Evolutionary conservation across 371 early-diverging fungal genomes (phyloP).

Genomic region (Mucor plumbeus): DNA sequence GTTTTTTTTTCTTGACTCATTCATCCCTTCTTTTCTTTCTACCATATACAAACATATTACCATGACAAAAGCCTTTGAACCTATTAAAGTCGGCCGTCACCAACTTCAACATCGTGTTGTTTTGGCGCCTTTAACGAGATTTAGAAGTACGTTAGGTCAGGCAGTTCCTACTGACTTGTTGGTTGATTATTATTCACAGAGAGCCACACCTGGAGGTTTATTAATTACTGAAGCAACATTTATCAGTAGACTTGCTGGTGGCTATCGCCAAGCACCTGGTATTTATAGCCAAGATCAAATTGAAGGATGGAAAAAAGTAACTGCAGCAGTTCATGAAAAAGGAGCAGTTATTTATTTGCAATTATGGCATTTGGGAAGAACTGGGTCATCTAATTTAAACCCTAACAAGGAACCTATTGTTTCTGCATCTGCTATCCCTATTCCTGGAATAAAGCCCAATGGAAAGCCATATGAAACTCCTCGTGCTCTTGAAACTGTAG

Average conservation of each 20-base stretch:
- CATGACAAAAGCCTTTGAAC: constrained; percentile 24
- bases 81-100: constrained; percentile 37
- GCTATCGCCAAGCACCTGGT: constrained; percentile 45
- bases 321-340: constrained; percentile 61
- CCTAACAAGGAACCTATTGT: constrained; percentile 16
- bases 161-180: constrained; percentile 50
- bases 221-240: constrained; percentile 63
- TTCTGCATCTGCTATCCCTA: constrained; percentile 23
- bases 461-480: constrained; percentile 17
- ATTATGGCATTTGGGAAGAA: constrained; percentile 57
- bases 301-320: constrained; percentile 60
- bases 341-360: constrained; percentile 63
- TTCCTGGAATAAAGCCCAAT: constrained; percentile 8
- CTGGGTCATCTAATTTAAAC: constrained; percentile 11
- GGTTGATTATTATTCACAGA: constrained; percentile 62
- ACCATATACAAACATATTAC: neutral
- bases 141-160: constrained; percentile 36
- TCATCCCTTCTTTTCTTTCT: neutral
- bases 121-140: constrained; percentile 59
- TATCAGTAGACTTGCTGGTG: constrained; percentile 44
- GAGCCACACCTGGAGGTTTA: constrained; percentile 61
- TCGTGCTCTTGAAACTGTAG: constrained; percentile 61
- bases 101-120: constrained; percentile 57
- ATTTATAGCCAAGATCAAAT: constrained; percentile 51
- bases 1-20: neutral